phyloP scores from a whole-genome alignment of 495 filamentous ascomycete genomes.

The Daldinia grandis region DNA sequence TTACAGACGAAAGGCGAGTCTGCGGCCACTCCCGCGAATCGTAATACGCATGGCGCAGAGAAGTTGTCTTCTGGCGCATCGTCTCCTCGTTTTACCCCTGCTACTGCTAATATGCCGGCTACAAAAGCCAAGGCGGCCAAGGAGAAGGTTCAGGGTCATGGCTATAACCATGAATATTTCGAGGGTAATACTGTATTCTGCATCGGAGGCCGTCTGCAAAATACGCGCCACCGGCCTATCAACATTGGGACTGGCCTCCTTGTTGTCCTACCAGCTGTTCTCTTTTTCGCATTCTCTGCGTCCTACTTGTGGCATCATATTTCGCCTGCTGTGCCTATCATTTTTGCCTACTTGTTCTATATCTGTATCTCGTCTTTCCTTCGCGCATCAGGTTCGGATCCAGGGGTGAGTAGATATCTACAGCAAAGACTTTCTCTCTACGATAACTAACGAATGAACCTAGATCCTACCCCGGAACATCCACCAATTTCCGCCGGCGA shows the following conservation, averaged over 20 bases:
- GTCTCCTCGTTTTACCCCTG: constrained; percentile 67
- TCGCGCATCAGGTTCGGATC: constrained; percentile 89
- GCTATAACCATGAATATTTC: constrained; percentile 90
- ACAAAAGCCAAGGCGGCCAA: constrained; percentile 39
- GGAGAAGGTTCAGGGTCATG: constrained; percentile 56
- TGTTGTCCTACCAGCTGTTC: constrained; percentile 74
- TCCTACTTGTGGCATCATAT: constrained; percentile 91
- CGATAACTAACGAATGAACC: constrained; percentile 35
- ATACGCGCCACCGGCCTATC: constrained; percentile 87
- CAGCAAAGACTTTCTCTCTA: background rate
- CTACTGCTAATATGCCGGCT: constrained; percentile 34
- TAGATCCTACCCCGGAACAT: constrained; percentile 88
- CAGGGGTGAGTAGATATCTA: constrained; percentile 73
- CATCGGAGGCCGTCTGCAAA: constrained; percentile 84
- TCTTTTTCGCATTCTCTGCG: constrained; percentile 89
- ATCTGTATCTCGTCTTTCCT: constrained; percentile 92
- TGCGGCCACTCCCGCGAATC: constrained; percentile 57
- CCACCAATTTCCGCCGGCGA: constrained; percentile 61
- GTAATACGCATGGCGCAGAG: constrained; percentile 70
- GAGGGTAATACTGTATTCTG: constrained; percentile 91
- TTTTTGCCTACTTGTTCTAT: constrained; percentile 90
- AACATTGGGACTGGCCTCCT: constrained; percentile 87
- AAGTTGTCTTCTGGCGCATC: constrained; percentile 79
- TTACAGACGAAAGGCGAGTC: constrained; percentile 59
- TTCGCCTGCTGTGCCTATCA: constrained; percentile 89